phyloP scores from a whole-genome alignment of 139 green algal genomes.

The Chlorella sp. region DNA sequence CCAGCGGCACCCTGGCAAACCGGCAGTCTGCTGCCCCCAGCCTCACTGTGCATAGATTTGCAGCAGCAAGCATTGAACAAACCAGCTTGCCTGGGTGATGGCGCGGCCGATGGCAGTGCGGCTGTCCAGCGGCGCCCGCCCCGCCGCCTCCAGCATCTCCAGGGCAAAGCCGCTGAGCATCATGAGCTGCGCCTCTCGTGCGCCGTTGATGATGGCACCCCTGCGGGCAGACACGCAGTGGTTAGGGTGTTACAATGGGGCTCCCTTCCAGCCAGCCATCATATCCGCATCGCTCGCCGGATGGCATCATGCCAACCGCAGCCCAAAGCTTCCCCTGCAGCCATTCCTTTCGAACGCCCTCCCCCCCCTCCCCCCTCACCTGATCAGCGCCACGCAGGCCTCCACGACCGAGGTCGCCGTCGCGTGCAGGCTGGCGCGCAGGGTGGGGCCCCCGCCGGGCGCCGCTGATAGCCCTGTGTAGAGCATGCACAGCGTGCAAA shows the following conservation, averaged over 20 bases:
- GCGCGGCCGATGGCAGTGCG: constrained; percentile 28
- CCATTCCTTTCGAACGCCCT: no score
- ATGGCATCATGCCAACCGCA: no score
- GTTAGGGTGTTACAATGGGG: no score
- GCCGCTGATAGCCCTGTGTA: neutral
- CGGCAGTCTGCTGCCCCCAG: no score
- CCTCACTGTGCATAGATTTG: no score
- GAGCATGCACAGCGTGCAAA: constrained; percentile 31
- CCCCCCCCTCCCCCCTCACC: neutral
- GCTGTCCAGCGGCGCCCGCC: constrained; percentile 17
- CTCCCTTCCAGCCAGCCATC: no score
- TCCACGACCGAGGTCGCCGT: constrained; percentile 6
- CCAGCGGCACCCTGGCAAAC: constrained; percentile 23
- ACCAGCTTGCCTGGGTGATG: constrained; percentile 1
- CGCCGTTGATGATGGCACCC: constrained; percentile 8
- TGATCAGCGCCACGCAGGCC: neutral
- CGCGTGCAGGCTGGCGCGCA: constrained; percentile 7
- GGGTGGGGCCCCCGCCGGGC: neutral
- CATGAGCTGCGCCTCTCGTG: constrained; percentile 17
- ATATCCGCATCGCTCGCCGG: no score
- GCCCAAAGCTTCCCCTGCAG: no score
- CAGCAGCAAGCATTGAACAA: neutral
- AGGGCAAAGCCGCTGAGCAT: constrained; percentile 10
- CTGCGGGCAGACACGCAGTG: no score
- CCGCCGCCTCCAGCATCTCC: constrained; percentile 22